Base-by-base conservation (phyloP, 2,329 filamentous ascomycete species). In the Corniculantispora saksenae region DNA sequence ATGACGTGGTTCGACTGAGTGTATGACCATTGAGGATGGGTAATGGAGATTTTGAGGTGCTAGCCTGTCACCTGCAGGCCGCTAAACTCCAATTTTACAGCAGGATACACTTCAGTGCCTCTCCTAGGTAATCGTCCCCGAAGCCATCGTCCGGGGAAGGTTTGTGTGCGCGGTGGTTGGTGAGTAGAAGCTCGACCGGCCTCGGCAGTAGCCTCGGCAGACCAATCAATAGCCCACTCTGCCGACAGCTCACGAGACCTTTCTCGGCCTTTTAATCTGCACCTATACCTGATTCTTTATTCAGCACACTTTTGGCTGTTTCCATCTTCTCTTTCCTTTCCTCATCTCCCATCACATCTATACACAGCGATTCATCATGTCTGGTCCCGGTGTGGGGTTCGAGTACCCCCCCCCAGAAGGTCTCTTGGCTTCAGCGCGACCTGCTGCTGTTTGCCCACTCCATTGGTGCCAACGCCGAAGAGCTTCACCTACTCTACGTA, bases 401-500 rank as follows among this genome's bases (percentile, higher is more conserved):
- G 87, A 95, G 78, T 97, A 91, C 77, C 92, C 92, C 65, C n/a
- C 78, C 86, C 56, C 82, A 87, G 73, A 86, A 90, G 74, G 92
- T 97, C 13, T 86, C 89, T 71, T 97, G 93, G 94, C 79, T 92
- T 72, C 93, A 94, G 85, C 88, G 94, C 70, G 94, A 97, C 82
- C 87, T 89, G 43, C 84, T 97, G 67, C 88, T 98, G 67, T 97
- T 97, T 77, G 93, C 94, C 71, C 90, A 91, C 78, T 94, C 90
- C 80, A 94, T 97, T 76, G 94, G 94, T 64, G 89, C 85, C 74
- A 94, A 87, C 15, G 84, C 85, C n/a, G 89, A 97, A 71, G 94
- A 97, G 83, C 87, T 97, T 73, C 93, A 97, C 76, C 97, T 94
- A 76, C 89, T 97, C 80, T 97, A 93, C 72, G 93, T 95, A 83